Base-by-base conservation (phyloP, 306 rosid species). In the Cercis canadensis region DNA sequence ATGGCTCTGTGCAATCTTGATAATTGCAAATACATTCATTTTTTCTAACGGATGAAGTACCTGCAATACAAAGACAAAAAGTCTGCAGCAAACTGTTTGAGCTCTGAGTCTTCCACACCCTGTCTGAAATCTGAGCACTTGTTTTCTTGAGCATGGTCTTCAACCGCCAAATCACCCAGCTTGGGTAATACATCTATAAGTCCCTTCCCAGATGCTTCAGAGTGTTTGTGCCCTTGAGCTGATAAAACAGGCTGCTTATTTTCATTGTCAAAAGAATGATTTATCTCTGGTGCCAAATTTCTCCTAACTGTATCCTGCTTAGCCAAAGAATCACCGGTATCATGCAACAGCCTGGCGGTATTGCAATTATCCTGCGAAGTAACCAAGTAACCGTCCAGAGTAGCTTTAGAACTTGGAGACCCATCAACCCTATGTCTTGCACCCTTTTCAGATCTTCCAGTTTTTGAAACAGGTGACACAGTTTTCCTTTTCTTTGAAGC, bases 401-500 rank as follows among this genome's bases (percentile, higher is more conserved):
- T 79, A 18, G 85, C 88, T 79, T 87, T 89, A 45, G 86, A 92
- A 67, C 82, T 78, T 6, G 97, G 96, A 66, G 95, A 94, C 62
- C 80, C 87, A 19, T 86, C 90, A 61, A 61, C 69, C 17, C 40
- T 61, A 36, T 16, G 60, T 64, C 80, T 84, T 3, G 69, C 89
- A 72, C 73, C 88, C 51, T 81, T 86, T 33, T 81, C 94, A 45
- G 59, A 67, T 70, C 84, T 86, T 77, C 81, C 87, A 29, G 69
- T 58, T 76, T 86, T 90, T 46, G 77, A 6, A 65, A 46, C 72
- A 11, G 95, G 96, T 4, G 98, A 83, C 47, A 14, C 50, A 7
- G 85, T 79, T 72, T 89, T 94, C 78, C 97, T 77, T 62, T 94
- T 94, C 96, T 89, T 94, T 5, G 97, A 81, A 81, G 81, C 70